A percentile compares a stretch with the other conserved stretches of the same genome.
These are phyloP conservation scores for Clavariopsis aquatica DNA, from an alignment of 495 filamentous ascomycete species.

Conservation along the genomic window DNA sequence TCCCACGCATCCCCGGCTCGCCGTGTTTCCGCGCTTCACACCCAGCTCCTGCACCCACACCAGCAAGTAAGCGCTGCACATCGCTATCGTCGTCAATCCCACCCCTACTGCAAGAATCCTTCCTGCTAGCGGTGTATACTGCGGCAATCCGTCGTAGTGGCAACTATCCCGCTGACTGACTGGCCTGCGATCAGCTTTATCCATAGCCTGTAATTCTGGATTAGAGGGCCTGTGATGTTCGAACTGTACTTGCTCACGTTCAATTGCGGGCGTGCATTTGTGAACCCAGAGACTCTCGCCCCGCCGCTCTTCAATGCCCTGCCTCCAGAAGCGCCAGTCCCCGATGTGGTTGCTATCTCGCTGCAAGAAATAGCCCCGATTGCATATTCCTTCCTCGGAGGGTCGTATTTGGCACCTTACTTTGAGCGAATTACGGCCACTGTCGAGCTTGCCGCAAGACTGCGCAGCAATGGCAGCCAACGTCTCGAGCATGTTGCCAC, in stretches of 20 bases:
- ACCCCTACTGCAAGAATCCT: background rate
- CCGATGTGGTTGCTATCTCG: slow-evolving; percentile 53
- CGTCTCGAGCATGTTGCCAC: slow-evolving; percentile 56
- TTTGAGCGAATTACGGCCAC: slow-evolving; percentile 67
- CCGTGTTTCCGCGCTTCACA: background rate
- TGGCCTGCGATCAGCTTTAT: background rate
- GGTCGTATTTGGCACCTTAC: slow-evolving; percentile 74
- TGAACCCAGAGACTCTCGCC: slow-evolving; percentile 66
- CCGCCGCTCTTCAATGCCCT: slow-evolving; percentile 72
- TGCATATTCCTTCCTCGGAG: slow-evolving; percentile 80
- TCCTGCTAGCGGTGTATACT: background rate
- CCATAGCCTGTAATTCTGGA: background rate
- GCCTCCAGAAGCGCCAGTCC: slow-evolving; percentile 42
- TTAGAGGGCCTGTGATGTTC: slow-evolving; percentile 38
- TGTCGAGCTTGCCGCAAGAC: slow-evolving; percentile 63
- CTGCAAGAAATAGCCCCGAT: slow-evolving; percentile 92
- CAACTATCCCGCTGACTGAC: background rate
- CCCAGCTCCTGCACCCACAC: background rate
- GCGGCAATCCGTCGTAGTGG: background rate
- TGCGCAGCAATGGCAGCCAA: slow-evolving; percentile 25
- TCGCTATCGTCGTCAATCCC: background rate
- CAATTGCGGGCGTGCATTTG: slow-evolving; percentile 75
- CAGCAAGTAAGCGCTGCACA: background rate
- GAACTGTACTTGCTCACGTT: slow-evolving; percentile 78
- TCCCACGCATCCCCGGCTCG: background rate